Conservation (phyloP, 176 grass and related monocot species). For the Zoysia japonica region DNA sequence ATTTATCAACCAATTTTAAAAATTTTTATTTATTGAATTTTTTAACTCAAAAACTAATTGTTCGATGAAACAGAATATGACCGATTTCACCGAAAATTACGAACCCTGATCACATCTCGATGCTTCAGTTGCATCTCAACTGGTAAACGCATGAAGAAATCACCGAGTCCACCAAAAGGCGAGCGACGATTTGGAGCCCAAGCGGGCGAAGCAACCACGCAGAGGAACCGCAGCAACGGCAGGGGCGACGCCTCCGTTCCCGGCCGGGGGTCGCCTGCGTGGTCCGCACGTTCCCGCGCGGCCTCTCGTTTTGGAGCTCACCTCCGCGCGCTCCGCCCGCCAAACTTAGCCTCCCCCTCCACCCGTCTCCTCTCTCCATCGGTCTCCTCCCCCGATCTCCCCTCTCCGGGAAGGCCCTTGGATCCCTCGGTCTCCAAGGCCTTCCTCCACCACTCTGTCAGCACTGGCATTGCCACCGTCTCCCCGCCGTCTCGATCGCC, state of each 20-base stretch:
- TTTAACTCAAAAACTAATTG: too few species aligned
- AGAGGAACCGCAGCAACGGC: slow-evolving; percentile 10
- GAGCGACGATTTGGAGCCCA: too few species aligned
- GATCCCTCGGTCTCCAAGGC: slow-evolving; percentile 55
- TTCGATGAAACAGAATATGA: too few species aligned
- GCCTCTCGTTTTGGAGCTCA: slow-evolving; percentile 20
- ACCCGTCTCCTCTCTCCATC: slow-evolving; percentile 39
- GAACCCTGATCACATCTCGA: too few species aligned
- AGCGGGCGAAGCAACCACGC: not conserved
- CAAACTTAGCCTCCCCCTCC: slow-evolving; percentile 43
- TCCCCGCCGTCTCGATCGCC: not conserved
- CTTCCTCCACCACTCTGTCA: slow-evolving; percentile 31
- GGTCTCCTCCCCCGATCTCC: slow-evolving; percentile 38
- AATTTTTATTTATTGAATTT: too few species aligned
- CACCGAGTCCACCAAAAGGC: too few species aligned
- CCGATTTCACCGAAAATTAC: too few species aligned
- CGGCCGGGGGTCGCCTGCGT: not conserved
- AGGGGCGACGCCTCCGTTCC: slow-evolving; percentile 2
- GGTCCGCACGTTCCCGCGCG: slow-evolving; percentile 37
- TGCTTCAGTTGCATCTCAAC: too few species aligned
- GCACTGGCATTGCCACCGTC: not conserved
- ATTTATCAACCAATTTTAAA: too few species aligned
- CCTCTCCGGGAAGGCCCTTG: slow-evolving; percentile 49
- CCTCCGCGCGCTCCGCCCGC: not conserved
- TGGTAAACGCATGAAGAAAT: too few species aligned